Evolutionary conservation across 495 filamentous ascomycete species (phyloP).

Genomic region (Podospora tetraspora): DNA sequence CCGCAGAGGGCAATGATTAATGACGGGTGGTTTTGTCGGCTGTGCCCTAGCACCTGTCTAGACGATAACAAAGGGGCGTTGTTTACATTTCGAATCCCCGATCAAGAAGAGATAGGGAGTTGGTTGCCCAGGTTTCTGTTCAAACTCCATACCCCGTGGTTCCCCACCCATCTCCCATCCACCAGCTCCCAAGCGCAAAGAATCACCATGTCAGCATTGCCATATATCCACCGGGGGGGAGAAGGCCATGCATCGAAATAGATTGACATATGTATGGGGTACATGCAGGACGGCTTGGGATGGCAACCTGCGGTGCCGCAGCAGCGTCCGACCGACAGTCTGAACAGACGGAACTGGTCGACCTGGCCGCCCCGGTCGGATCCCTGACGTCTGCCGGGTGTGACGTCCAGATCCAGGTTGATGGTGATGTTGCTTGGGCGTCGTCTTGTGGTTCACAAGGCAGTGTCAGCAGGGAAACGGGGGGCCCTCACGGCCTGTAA

Average conservation of each 20-base stretch:
- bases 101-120: background rate
- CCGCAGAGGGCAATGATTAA: background rate
- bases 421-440: background rate
- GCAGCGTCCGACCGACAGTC: background rate
- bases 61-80: background rate
- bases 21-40: too few species aligned
- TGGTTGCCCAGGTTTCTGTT: background rate
- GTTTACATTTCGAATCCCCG: background rate
- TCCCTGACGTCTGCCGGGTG: background rate
- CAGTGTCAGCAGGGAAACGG: background rate
- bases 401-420: background rate
- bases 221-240: background rate
- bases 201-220: background rate
- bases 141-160: background rate
- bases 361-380: background rate
- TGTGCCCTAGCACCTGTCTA: too few species aligned
- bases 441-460: background rate
- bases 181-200: background rate
- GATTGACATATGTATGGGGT: background rate
- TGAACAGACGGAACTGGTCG: background rate
- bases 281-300: background rate
- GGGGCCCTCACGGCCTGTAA: background rate
- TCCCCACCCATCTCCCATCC: background rate
- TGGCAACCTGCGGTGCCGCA: background rate
- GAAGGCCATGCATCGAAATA: background rate